Conservation (phyloP, 2,329 filamentous ascomycete genomes). For the Fusarium nanum region DNA sequence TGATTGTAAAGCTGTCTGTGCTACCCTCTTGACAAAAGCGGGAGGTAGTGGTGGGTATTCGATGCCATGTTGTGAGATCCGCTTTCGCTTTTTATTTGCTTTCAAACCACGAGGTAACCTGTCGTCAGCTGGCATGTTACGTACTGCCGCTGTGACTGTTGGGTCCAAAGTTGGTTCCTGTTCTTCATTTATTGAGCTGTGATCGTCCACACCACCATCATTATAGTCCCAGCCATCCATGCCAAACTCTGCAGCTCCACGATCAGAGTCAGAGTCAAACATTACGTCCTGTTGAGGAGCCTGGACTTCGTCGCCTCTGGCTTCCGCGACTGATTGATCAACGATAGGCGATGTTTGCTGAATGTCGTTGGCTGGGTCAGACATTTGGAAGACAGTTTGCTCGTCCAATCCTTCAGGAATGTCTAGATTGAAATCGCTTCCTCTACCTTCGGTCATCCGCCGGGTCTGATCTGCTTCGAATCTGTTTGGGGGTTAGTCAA, state of each 20-base stretch:
- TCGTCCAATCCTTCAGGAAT: conserved; percentile 60
- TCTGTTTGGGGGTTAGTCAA: conserved; percentile 39
- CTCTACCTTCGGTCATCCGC: conserved; percentile 56
- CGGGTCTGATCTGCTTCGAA: conserved; percentile 56
- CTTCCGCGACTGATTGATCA: conserved; percentile 37
- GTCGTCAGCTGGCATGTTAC: conserved; percentile 18
- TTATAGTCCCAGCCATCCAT: conserved; percentile 38
- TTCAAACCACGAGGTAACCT: conserved; percentile 33
- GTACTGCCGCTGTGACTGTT: conserved; percentile 9
- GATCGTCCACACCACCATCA: conserved; percentile 36
- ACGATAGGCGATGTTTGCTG: conserved; percentile 45
- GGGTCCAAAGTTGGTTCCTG: conserved; percentile 21
- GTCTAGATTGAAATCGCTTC: conserved; percentile 64
- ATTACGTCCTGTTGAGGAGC: conserved; percentile 26
- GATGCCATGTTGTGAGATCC: conserved; percentile 75
- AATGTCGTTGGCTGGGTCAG: conserved; percentile 49
- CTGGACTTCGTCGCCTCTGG: conserved; percentile 29
- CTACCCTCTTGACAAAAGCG: conserved; percentile 78
- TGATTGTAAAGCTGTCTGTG: conserved; percentile 76
- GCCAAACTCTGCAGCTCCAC: conserved; percentile 30
- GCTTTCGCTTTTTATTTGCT: conserved; percentile 54
- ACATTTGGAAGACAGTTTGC: conserved; percentile 65
- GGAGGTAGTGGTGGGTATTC: conserved; percentile 80
- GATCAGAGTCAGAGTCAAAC: conserved; percentile 39
- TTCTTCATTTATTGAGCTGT: conserved; percentile 42